These are phyloP conservation scores for Oleoguttula mirabilis DNA, from an alignment of 495 filamentous ascomycete genomes.

Conservation along the genomic window DNA sequence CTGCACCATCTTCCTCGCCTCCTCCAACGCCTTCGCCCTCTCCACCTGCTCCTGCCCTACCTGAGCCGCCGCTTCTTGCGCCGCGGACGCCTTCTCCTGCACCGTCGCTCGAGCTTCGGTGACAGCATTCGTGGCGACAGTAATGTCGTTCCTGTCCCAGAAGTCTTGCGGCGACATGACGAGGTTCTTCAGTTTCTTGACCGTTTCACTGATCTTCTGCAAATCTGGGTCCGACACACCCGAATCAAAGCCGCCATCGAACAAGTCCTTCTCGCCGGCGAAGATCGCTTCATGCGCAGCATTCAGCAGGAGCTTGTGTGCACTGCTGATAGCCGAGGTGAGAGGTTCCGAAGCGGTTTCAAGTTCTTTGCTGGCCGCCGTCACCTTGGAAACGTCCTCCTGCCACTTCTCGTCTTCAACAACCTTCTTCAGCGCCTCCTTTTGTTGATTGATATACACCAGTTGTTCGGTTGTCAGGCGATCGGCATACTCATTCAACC, in stretches of 20 bases:
- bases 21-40: slow-evolving; percentile 3
- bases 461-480: slow-evolving; percentile 12
- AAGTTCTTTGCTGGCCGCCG: slow-evolving; percentile 1
- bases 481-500: slow-evolving; percentile 15
- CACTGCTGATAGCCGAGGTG: not conserved
- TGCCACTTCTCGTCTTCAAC: slow-evolving; percentile 8
- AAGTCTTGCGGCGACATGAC: slow-evolving; percentile 11
- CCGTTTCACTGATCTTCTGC: not conserved
- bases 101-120: slow-evolving; percentile 4
- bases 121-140: slow-evolving; percentile 1
- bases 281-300: slow-evolving; percentile 14
- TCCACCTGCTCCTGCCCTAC: not conserved
- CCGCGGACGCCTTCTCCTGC: slow-evolving; percentile 4
- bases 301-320: slow-evolving; percentile 2
- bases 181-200: slow-evolving; percentile 6
- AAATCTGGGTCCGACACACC: not conserved
- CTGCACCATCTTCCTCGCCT: slow-evolving; percentile 4
- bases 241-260: not conserved
- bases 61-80: too few relatives aligned
- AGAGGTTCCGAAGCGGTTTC: slow-evolving; percentile 2
- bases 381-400: slow-evolving; percentile 8
- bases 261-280: slow-evolving; percentile 11
- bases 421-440: slow-evolving; percentile 4
- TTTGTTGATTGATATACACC: slow-evolving; percentile 1
- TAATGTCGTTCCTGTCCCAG: slow-evolving; percentile 10